These are phyloP conservation scores for Chrysanthemum makinoi DNA, from an alignment of 129 eudicot species.

Conservation along the genomic window DNA sequence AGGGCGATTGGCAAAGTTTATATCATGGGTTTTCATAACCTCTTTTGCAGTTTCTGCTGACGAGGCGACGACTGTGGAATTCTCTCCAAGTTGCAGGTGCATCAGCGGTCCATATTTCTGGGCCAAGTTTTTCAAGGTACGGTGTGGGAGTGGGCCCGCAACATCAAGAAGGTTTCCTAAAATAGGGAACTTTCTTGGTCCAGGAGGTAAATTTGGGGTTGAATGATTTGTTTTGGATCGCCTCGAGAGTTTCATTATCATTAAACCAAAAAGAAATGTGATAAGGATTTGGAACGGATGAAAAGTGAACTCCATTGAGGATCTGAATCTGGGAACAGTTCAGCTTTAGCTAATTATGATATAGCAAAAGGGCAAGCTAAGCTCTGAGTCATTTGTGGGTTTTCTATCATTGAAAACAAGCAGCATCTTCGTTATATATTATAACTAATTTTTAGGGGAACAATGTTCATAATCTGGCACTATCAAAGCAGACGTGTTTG, in stretches of 20 bases:
- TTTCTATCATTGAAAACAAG: neutral
- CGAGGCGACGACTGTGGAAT: constrained; percentile 32
- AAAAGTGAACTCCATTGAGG: constrained; percentile 29
- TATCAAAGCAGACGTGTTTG: neutral
- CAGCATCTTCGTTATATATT: neutral
- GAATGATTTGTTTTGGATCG: constrained; percentile 6
- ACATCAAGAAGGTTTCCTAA: constrained; percentile 38
- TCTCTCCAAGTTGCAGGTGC: constrained; percentile 41
- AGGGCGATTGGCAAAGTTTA: constrained; percentile 34
- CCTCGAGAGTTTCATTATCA: constrained; percentile 23
- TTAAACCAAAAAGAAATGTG: constrained; percentile 18
- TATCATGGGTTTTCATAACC: constrained; percentile 41
- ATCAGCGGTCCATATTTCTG: constrained; percentile 35
- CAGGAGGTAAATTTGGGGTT: constrained; percentile 29
- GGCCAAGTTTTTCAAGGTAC: constrained; percentile 28
- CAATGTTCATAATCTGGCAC: neutral
- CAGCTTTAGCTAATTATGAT: neutral
- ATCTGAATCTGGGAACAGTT: constrained; percentile 8
- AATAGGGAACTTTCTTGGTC: constrained; percentile 34
- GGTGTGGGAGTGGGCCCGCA: constrained; percentile 37
- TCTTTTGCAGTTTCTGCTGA: constrained; percentile 40
- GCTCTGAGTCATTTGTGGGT: neutral
- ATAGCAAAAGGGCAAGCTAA: no score
- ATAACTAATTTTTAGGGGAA: neutral
- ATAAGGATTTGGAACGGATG: constrained; percentile 21